Base-by-base conservation (phyloP, 2,329 filamentous ascomycete species). In the Calonectria naviculata region DNA sequence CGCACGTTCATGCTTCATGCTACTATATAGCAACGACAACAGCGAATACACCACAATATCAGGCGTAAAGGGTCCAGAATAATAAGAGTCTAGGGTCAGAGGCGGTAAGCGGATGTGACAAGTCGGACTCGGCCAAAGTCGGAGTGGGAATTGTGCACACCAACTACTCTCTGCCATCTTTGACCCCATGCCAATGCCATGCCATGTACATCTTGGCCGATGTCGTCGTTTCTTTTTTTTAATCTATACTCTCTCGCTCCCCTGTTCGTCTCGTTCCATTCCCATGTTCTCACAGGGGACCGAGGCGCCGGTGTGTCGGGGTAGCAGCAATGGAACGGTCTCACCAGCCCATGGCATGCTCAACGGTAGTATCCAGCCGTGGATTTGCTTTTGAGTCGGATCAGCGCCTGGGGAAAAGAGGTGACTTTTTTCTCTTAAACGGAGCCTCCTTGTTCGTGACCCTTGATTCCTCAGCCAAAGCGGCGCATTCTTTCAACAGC, bases 101-200 rank as follows among this genome's bases (percentile, higher is more conserved):
- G 65, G 71, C 71, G 71, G 71, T 73, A 73, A 73, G 66, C 66
- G 58, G 52, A 65, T 65, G 67, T 62, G 70, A 67, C 31, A 47
- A 70, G 65, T 69, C 71, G 38, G 24, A 36, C 65, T 77, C 76
- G 76, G 76, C 72, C 76, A 78, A 78, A 77, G 71, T 67, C 76
- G 76, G 76, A 73, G 67, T 73, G 36, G 62, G 56, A 64, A 64
- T 68, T 60, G 29, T 62, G 54, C 44, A 58, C 28, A 13, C 64
- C 52, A 62, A 58, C 19, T 60, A 8, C 21, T 64, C 24, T 24
- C 21, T 5, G 24, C 61, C 42, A 4, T 44, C 61, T 49, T 28
- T 65, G 52, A 44, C 34, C 58, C 64, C 65, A 65, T 60, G 47
- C 54, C 67, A 38, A 52, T 64, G 34, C 64, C 65, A 61, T 49